These are phyloP conservation scores for Prunus salicina DNA, from an alignment of 306 rosid species.

Conservation along the genomic window DNA sequence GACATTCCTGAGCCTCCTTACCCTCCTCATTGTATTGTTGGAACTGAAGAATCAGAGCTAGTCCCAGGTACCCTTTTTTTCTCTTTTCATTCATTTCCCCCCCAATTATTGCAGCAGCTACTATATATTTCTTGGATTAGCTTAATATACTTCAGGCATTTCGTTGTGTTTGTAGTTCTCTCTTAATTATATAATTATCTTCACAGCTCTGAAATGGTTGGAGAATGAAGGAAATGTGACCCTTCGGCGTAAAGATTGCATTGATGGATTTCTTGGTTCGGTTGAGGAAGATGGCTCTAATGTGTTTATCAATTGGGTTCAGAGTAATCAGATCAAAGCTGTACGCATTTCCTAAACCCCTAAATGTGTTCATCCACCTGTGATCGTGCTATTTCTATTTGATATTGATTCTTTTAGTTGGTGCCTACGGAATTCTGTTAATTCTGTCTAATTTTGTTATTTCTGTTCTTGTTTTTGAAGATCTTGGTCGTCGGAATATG, in stretches of 20 bases:
- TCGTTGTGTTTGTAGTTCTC: slow-evolving; percentile 1
- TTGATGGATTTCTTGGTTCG: slow-evolving; percentile 62
- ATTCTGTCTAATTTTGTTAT: slow-evolving; percentile 12
- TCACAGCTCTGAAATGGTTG: slow-evolving; percentile 66
- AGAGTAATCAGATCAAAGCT: slow-evolving; percentile 63
- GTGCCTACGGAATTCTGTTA: neutral
- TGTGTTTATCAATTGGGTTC: slow-evolving; percentile 79
- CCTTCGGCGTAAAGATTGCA: slow-evolving; percentile 77
- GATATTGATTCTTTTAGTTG: neutral
- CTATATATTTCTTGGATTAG: neutral
- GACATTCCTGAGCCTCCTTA: slow-evolving; percentile 79
- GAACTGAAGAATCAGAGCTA: slow-evolving; percentile 67
- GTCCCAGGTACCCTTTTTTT: slow-evolving; percentile 58
- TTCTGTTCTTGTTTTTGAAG: slow-evolving; percentile 36
- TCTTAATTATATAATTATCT: neutral
- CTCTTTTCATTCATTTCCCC: neutral
- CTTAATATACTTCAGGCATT: neutral
- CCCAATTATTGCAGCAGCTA: neutral
- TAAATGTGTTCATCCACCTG: neutral
- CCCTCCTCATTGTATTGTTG: slow-evolving; percentile 83
- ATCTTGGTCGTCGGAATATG: slow-evolving; percentile 84
- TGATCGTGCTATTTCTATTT: slow-evolving; percentile 10
- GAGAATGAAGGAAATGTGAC: slow-evolving; percentile 83
- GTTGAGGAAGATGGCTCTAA: slow-evolving; percentile 72
- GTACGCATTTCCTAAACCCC: slow-evolving; percentile 37